Evolutionary conservation across 768 basidiomycete species (phyloP).

Genomic region (Hericium erinaceus): DNA sequence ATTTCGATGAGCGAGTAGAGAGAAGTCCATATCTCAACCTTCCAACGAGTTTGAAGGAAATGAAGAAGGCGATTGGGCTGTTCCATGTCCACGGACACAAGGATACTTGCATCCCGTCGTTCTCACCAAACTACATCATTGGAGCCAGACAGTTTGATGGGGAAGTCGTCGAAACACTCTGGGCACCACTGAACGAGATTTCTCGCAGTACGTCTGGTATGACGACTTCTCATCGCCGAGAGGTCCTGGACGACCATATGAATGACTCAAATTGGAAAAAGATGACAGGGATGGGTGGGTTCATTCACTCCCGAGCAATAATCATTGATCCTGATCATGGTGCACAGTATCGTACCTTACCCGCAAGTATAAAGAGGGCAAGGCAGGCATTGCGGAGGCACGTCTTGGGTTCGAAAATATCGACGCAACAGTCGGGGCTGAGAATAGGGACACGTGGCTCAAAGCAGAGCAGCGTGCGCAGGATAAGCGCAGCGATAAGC

Average conservation of each 20-base stretch:
- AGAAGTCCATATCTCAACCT: not conserved
- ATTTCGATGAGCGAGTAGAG: not conserved
- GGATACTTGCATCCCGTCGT: not conserved
- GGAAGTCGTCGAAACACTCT: slow-evolving; percentile 1
- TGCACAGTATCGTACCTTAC: not conserved
- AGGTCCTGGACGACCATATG: not conserved
- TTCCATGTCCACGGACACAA: slow-evolving; percentile 4
- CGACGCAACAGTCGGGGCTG: not conserved
- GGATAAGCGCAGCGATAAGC: not conserved
- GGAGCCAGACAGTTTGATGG: slow-evolving; percentile 2
- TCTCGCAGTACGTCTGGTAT: slow-evolving; percentile 1
- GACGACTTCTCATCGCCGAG: not conserved
- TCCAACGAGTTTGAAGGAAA: not conserved
- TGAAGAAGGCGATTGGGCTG: not conserved
- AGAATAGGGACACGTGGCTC: not conserved
- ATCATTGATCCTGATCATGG: not conserved
- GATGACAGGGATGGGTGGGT: not conserved
- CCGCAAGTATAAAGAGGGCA: not conserved
- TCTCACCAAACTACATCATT: not conserved
- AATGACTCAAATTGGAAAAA: slow-evolving; percentile 5
- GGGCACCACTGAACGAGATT: slow-evolving; percentile 2
- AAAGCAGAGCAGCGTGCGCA: not conserved
- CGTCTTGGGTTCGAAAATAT: not conserved
- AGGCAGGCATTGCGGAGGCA: not conserved
- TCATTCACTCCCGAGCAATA: not conserved